A percentile compares a stretch with the other conserved stretches of the same genome.
These are phyloP conservation scores for Rhizoclosmatium sp. DNA, from an alignment of 192 early-diverging fungal genomes.

Conservation along the genomic window DNA sequence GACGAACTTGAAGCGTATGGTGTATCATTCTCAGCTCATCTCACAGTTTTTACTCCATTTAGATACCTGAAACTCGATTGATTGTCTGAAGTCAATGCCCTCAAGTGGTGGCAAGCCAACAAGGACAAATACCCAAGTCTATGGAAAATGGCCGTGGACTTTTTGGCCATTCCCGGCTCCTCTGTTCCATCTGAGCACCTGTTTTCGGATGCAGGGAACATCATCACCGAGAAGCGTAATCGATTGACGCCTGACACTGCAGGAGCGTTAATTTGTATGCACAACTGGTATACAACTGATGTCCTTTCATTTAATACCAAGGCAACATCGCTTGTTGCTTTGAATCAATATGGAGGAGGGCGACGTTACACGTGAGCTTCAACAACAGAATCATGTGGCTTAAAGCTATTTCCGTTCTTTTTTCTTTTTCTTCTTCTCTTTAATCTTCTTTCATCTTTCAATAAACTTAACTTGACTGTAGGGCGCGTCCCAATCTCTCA, in stretches of 20 bases:
- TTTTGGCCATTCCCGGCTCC: neutral
- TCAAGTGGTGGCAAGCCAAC: neutral
- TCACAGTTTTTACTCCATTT: no score
- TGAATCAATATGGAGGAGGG: no score
- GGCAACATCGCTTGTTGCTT: no score
- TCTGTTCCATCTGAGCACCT: neutral
- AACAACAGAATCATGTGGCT: no score
- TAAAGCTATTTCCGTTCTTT: no score
- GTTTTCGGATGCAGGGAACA: neutral
- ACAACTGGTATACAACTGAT: neutral
- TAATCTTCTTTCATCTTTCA: no score
- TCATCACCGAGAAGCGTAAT: neutral
- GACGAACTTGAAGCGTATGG: no score
- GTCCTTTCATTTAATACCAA: neutral
- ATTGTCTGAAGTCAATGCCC: neutral
- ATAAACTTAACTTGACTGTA: no score
- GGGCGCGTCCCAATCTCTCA: no score
- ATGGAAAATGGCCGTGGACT: neutral
- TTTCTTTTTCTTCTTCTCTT: no score
- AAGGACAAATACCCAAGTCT: neutral
- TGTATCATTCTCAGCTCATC: no score
- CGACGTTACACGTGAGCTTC: no score
- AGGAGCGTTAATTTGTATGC: slow-evolving; percentile 1
- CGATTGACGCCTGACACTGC: neutral
- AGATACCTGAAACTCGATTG: neutral